A percentile compares a stretch with the other conserved stretches of the same genome.
These are phyloP conservation scores for Saccharomycopsis sp. DNA, from an alignment of 805 yeast genomes.

Conservation along the genomic window DNA sequence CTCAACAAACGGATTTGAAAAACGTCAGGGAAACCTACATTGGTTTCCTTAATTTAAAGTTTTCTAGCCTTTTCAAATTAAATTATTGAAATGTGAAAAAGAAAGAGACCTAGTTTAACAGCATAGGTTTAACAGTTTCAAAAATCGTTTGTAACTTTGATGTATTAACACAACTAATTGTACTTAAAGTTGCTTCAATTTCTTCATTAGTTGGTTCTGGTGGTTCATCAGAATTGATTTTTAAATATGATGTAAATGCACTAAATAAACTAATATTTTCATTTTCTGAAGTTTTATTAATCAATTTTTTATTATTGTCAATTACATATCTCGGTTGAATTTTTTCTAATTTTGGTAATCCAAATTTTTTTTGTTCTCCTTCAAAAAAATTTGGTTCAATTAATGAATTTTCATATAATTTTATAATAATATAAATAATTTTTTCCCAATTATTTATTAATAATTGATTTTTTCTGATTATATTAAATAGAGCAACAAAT, in stretches of 20 bases:
- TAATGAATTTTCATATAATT: constrained; percentile 62
- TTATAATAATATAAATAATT: constrained; percentile 48
- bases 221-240: constrained; percentile 76
- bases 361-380: constrained; percentile 47
- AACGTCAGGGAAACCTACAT: too few species aligned
- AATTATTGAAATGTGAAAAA: too few species aligned
- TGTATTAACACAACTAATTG: constrained; percentile 73
- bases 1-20: too few species aligned
- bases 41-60: constrained; percentile 14
- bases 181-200: constrained; percentile 72
- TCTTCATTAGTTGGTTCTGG: constrained; percentile 93
- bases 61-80: too few species aligned
- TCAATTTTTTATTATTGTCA: constrained; percentile 24
- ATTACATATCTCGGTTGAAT: constrained; percentile 56
- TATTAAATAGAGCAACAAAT: constrained; percentile 73
- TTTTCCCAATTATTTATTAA: constrained; percentile 35
- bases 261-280: constrained; percentile 76
- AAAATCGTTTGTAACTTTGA: constrained; percentile 9
- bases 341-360: constrained; percentile 42
- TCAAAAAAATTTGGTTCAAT: constrained; percentile 54
- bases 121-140: background rate
- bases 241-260: constrained; percentile 83
- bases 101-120: too few species aligned
- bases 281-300: constrained; percentile 45
- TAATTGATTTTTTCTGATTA: constrained; percentile 49